Evolutionary conservation across 768 basidiomycete species (phyloP).

Genomic region (Lanmaoa rubissima): DNA sequence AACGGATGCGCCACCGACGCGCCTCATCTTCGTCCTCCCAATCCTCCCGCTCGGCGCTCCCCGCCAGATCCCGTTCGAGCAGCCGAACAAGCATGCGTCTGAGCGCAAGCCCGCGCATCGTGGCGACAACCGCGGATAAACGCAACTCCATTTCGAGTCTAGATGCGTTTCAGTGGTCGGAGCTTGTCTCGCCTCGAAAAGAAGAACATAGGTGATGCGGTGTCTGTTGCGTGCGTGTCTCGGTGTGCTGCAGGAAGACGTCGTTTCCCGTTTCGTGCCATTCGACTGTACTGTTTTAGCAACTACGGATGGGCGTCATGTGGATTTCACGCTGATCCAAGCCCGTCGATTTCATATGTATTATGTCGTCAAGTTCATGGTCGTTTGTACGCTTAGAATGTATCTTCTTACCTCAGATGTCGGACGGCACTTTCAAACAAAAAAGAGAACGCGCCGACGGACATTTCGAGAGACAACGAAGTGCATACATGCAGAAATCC

Average conservation of each 20-base stretch:
- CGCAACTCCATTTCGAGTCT: conserved; percentile 32
- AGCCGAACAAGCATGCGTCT: conserved; percentile 40
- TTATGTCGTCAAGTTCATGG: background rate
- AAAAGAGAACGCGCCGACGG: background rate
- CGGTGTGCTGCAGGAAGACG: background rate
- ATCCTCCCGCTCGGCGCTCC: conserved; percentile 42
- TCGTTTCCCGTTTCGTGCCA: background rate
- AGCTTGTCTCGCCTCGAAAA: conserved; percentile 32
- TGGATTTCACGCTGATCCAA: background rate
- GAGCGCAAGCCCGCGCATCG: conserved; percentile 33
- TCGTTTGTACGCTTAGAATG: conserved; percentile 6
- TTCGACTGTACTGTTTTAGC: conserved; percentile 9
- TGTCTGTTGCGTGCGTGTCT: background rate
- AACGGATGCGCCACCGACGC: conserved; percentile 76
- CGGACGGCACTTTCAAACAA: background rate
- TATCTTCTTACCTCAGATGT: background rate
- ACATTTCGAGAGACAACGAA: conserved; percentile 3
- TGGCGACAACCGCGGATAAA: conserved; percentile 30
- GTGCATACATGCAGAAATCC: conserved; percentile 18
- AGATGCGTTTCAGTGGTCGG: conserved; percentile 35
- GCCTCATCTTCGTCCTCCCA: conserved; percentile 71
- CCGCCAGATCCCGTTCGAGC: conserved; percentile 40
- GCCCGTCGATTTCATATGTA: conserved; percentile 4
- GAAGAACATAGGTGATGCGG: conserved; percentile 22
- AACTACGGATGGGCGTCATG: background rate